A percentile compares a stretch with the other conserved stretches of the same genome.
Evolutionary conservation across 495 filamentous ascomycete genomes (phyloP).

Genomic region (Niebla homalea): DNA sequence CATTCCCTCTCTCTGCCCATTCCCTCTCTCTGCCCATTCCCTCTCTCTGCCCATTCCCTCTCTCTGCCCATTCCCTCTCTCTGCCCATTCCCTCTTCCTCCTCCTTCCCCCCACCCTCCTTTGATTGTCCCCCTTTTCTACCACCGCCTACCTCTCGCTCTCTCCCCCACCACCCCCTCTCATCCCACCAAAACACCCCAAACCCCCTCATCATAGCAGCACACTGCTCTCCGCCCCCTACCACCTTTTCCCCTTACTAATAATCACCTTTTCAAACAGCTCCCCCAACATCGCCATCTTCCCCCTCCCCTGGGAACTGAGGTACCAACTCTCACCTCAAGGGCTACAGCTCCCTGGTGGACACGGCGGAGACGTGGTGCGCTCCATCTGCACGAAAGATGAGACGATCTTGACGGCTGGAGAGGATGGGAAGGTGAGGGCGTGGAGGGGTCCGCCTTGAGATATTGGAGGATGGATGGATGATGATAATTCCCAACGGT

Average conservation of each 20-base stretch:
- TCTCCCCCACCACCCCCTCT: background rate
- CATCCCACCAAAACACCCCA: background rate
- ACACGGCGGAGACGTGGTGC: conserved; percentile 73
- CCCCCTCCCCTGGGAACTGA: background rate
- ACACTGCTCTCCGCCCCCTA: no score
- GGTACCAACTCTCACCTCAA: background rate
- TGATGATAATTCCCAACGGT: no score
- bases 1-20: no score
- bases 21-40: no score
- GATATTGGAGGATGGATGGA: no score
- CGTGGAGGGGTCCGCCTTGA: conserved; percentile 21
- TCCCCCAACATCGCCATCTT: background rate
- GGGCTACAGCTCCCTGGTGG: conserved; percentile 53
- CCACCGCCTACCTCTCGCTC: background rate
- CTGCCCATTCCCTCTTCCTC: no score
- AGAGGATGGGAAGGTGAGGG: conserved; percentile 63
- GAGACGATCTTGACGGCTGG: conserved; percentile 62
- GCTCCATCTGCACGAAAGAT: conserved; percentile 49
- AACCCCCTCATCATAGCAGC: background rate
- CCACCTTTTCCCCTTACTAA: no score
- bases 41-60: no score
- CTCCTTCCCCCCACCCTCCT: no score
- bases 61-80: no score
- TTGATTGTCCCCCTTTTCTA: background rate
- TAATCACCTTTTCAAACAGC: background rate